Evolutionary conservation across 208 protist genomes (phyloP).

Genomic region (Crithidia fasciculata): DNA sequence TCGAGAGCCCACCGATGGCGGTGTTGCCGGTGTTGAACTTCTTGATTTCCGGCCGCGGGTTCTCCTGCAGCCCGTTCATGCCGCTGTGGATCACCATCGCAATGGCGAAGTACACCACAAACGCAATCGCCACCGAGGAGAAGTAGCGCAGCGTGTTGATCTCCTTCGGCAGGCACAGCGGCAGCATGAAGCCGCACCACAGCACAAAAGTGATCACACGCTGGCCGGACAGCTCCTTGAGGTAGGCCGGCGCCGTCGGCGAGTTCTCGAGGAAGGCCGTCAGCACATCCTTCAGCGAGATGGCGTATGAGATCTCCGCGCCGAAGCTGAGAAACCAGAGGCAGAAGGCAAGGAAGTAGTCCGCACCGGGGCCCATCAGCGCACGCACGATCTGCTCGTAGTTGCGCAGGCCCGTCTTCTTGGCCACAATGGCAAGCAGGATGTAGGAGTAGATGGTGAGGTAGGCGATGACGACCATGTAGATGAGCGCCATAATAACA

Average conservation of each 20-base stretch:
- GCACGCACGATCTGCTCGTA: constrained; percentile 54
- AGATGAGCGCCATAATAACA: constrained; percentile 42
- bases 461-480: constrained; percentile 36
- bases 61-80: constrained; percentile 36
- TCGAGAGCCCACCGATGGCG: constrained; percentile 58
- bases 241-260: constrained; percentile 31
- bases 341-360: constrained; percentile 63
- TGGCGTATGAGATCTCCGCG: constrained; percentile 71
- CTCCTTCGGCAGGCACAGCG: constrained; percentile 76
- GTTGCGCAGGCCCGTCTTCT: constrained; percentile 42
- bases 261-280: constrained; percentile 50
- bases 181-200: constrained; percentile 76
- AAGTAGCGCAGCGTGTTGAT: constrained; percentile 86
- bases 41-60: constrained; percentile 45
- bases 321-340: constrained; percentile 67
- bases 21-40: constrained; percentile 56
- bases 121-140: constrained; percentile 60
- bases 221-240: constrained; percentile 30
- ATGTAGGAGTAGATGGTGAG: constrained; percentile 67
- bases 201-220: constrained; percentile 56
- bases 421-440: constrained; percentile 37
- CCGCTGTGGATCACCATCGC: constrained; percentile 62
- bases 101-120: constrained; percentile 80
- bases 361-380: constrained; percentile 51
- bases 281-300: constrained; percentile 70